Percentiles rank a stretch among this genome's conserved stretches.
These are phyloP conservation scores for Lasiosphaeriaceae sp. DNA, from an alignment of 495 filamentous ascomycete species.

Conservation along the genomic window DNA sequence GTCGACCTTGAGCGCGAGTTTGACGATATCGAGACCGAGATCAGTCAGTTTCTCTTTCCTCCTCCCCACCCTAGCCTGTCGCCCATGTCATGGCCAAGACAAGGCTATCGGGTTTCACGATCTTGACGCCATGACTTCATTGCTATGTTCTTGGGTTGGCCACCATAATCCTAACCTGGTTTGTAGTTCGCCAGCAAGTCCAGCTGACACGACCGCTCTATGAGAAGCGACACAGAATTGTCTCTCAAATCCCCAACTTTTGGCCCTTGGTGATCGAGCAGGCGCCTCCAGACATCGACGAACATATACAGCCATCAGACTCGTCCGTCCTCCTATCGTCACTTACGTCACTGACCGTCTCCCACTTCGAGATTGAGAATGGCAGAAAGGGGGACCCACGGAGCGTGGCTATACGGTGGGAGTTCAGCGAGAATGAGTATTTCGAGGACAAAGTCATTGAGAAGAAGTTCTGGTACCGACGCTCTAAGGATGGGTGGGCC, in stretches of 20 bases:
- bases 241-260: conserved; percentile 72
- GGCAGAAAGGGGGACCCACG: conserved; percentile 58
- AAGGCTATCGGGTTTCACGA: no score
- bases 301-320: conserved; percentile 76
- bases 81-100: no score
- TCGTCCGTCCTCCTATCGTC: conserved; percentile 58
- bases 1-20: conserved; percentile 65
- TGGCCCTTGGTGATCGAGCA: conserved; percentile 86
- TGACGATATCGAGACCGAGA: conserved; percentile 64
- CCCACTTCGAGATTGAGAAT: conserved; percentile 69
- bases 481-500: conserved; percentile 58
- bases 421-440: conserved; percentile 65
- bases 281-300: conserved; percentile 76
- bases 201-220: conserved; percentile 57
- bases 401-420: conserved; percentile 57
- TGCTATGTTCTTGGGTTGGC: background rate
- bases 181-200: conserved; percentile 55
- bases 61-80: background rate
- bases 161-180: background rate
- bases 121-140: background rate
- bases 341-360: conserved; percentile 61
- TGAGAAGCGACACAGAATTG: conserved; percentile 62
- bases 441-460: conserved; percentile 71
- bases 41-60: conserved; percentile 48
- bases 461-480: conserved; percentile 86